Percentiles rank a stretch among this genome's conserved stretches.
Conservation (phyloP, 2,329 filamentous ascomycete species). For the Fusarium sp. region DNA sequence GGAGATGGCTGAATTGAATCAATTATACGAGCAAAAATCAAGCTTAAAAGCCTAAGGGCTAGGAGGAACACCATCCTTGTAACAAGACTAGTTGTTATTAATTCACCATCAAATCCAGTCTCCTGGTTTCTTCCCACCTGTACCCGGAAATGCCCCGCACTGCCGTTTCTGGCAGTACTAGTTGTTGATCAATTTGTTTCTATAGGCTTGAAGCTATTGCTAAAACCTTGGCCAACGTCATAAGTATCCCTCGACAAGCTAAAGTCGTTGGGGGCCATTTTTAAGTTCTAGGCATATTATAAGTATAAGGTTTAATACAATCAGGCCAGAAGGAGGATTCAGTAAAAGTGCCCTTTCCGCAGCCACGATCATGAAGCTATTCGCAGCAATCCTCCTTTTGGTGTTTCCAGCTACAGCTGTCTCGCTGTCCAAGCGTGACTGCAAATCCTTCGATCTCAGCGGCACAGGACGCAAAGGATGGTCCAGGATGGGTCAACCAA, state of each 20-base stretch:
- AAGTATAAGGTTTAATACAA: not conserved
- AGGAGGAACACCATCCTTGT: not conserved
- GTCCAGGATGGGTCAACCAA: not conserved
- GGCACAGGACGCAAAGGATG: not conserved
- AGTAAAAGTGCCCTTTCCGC: rapidly evolving
- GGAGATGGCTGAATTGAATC: rapidly evolving
- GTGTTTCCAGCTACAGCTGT: rapidly evolving
- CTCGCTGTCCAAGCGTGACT: not conserved
- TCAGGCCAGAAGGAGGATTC: rapidly evolving
- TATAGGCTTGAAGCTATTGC: not conserved
- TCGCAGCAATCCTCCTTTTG: too few species aligned
- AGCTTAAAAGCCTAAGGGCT: not conserved
- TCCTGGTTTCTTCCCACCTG: not conserved
- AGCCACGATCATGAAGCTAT: rapidly evolving
- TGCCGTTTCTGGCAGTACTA: rapidly evolving
- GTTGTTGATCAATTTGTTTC: not conserved
- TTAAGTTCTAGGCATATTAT: not conserved
- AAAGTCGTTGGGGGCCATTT: not conserved
- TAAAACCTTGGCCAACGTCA: not conserved
- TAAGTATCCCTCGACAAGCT: not conserved
- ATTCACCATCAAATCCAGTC: not conserved
- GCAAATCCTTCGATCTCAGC: not conserved
- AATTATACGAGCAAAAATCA: not conserved
- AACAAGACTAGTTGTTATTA: rapidly evolving
- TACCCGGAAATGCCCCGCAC: not conserved